Percentiles rank a stretch among this genome's conserved stretches.
phyloP scores from a whole-genome alignment of 495 filamentous ascomycete species.

The Penicillium simplicissimum region DNA sequence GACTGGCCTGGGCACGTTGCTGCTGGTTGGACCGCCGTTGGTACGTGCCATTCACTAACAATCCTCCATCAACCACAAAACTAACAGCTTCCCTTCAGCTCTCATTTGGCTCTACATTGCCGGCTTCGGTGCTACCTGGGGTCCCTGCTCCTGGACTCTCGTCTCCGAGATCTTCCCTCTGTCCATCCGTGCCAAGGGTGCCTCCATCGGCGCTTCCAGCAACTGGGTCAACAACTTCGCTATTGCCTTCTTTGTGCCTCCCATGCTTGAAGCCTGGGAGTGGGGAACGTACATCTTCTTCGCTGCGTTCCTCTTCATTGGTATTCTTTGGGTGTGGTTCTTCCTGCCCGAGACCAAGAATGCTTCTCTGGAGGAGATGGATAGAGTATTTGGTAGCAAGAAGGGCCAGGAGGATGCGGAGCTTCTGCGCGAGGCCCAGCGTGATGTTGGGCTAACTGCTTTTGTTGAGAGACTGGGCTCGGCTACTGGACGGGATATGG shows the following conservation, averaged over 20 bases:
- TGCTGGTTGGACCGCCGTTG: slow-evolving; percentile 46
- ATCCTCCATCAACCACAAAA: slow-evolving; percentile 7
- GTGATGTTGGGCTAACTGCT: slow-evolving; percentile 29
- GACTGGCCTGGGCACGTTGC: slow-evolving; percentile 36
- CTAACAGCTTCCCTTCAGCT: slow-evolving; percentile 24
- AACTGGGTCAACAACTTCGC: slow-evolving; percentile 55
- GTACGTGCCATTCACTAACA: slow-evolving; percentile 28
- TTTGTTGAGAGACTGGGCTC: slow-evolving; percentile 27
- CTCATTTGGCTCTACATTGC: slow-evolving; percentile 38
- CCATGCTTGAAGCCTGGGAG: slow-evolving; percentile 45
- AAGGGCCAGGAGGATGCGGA: slow-evolving; percentile 39
- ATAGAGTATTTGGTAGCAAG: slow-evolving; percentile 46
- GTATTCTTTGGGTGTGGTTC: slow-evolving; percentile 47
- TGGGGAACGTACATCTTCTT: slow-evolving; percentile 54
- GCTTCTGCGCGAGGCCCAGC: slow-evolving; percentile 30
- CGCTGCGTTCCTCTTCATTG: slow-evolving; percentile 33
- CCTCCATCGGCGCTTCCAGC: slow-evolving; percentile 41
- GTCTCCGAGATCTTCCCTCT: slow-evolving; percentile 46
- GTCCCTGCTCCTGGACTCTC: slow-evolving; percentile 30
- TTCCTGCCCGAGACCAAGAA: slow-evolving; percentile 59
- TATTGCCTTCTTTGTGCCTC: slow-evolving; percentile 49
- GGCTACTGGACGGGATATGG: slow-evolving; percentile 19
- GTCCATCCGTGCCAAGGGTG: slow-evolving; percentile 47
- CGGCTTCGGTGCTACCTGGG: slow-evolving; percentile 70
- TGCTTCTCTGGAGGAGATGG: slow-evolving; percentile 69